A percentile compares a stretch with the other conserved stretches of the same genome.
These are phyloP conservation scores for Aureobasidium sp. DNA, from an alignment of 2,329 filamentous ascomycete species.

Conservation along the genomic window DNA sequence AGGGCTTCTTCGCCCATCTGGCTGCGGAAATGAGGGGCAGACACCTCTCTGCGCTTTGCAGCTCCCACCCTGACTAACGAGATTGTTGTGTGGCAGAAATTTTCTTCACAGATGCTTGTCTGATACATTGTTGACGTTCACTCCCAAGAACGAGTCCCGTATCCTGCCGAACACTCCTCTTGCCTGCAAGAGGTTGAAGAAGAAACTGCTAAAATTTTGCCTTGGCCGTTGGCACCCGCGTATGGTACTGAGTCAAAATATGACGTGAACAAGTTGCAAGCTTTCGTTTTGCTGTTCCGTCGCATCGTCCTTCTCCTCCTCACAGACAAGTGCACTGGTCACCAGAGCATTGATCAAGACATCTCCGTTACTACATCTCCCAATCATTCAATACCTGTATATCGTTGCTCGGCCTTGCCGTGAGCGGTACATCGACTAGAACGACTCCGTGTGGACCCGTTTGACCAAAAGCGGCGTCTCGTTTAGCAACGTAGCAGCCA, in stretches of 20 bases:
- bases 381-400: not conserved
- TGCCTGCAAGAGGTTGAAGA: slow-evolving; percentile 3
- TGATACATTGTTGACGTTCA: slow-evolving; percentile 4
- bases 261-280: slow-evolving; percentile 1
- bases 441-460: not conserved
- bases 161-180: not conserved
- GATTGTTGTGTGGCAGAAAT: slow-evolving; percentile 5
- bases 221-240: slow-evolving; percentile 2
- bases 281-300: not conserved
- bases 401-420: not conserved
- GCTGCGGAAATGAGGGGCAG: slow-evolving; percentile 1
- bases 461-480: slow-evolving; percentile 5
- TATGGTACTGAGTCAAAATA: slow-evolving; percentile 4
- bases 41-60: not conserved
- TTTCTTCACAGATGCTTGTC: slow-evolving; percentile 8
- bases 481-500: not conserved
- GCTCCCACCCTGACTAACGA: not conserved
- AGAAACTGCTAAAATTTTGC: slow-evolving; percentile 10
- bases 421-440: not conserved
- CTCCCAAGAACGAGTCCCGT: not conserved
- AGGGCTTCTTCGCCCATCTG: not conserved
- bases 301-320: not conserved
- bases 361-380: not conserved
- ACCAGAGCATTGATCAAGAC: not conserved
- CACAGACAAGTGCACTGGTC: not conserved